Conservation (phyloP, 192 early-diverging fungal species). For the Entomortierella lignicola region DNA sequence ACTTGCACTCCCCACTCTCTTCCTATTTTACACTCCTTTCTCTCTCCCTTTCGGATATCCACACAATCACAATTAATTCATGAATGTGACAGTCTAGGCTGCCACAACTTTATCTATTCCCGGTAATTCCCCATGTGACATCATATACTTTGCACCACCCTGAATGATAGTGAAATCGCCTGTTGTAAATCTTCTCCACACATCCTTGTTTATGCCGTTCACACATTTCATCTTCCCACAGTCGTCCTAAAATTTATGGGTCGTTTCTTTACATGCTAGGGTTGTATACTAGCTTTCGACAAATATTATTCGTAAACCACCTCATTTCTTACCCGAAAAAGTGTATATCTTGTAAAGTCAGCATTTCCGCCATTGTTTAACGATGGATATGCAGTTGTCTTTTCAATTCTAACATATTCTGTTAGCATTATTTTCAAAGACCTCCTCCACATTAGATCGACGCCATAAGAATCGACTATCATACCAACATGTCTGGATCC, state of each 20-base stretch:
- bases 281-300: background rate
- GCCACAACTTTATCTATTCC: background rate
- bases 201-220: no score
- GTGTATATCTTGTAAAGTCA: background rate
- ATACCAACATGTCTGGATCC: slow-evolving; percentile 3
- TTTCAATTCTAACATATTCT: slow-evolving; percentile 36
- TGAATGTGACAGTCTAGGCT: background rate
- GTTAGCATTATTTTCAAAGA: slow-evolving; percentile 10
- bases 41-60: background rate
- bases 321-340: background rate
- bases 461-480: background rate
- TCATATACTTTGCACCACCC: no score
- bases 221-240: background rate
- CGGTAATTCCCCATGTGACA: background rate
- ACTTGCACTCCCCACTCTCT: no score
- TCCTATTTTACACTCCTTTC: no score
- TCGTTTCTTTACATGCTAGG: background rate
- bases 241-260: background rate
- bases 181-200: no score
- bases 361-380: background rate
- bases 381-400: slow-evolving; percentile 21
- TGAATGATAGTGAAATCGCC: no score
- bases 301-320: background rate
- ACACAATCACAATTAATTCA: background rate
- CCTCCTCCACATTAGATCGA: background rate